These are phyloP conservation scores for Diaporthe aspalathi DNA, from an alignment of 2,329 filamentous ascomycete genomes.

Conservation along the genomic window DNA sequence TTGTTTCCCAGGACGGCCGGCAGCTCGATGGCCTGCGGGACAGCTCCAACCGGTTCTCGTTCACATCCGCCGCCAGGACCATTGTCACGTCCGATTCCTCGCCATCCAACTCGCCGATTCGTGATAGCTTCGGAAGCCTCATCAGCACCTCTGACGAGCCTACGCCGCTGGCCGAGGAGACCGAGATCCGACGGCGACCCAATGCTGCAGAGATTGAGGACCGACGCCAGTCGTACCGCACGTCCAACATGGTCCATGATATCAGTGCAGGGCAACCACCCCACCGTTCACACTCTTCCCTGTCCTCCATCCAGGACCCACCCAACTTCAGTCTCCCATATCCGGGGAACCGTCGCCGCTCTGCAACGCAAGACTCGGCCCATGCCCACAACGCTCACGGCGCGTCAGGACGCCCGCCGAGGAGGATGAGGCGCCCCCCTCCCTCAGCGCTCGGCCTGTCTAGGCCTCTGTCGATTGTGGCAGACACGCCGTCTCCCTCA, in stretches of 20 bases:
- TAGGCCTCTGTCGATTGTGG: slow-evolving; percentile 65
- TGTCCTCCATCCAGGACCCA: slow-evolving; percentile 46
- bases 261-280: slow-evolving; percentile 43
- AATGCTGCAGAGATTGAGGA: slow-evolving; percentile 64
- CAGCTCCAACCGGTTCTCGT: slow-evolving; percentile 67
- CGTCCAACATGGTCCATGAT: slow-evolving; percentile 57
- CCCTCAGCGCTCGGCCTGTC: slow-evolving; percentile 61
- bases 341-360: slow-evolving; percentile 44
- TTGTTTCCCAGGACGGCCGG: slow-evolving; percentile 68
- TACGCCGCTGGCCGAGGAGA: slow-evolving; percentile 37
- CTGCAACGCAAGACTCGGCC: slow-evolving; percentile 36
- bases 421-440: slow-evolving; percentile 50
- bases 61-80: slow-evolving; percentile 70
- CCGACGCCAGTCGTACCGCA: slow-evolving; percentile 64
- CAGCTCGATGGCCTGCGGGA: slow-evolving; percentile 69
- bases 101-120: slow-evolving; percentile 66
- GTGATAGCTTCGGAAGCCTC: slow-evolving; percentile 61
- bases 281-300: slow-evolving; percentile 34
- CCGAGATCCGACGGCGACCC: slow-evolving; percentile 58
- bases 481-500: slow-evolving; percentile 63
- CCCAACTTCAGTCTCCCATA: slow-evolving; percentile 68
- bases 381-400: slow-evolving; percentile 19
- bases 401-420: slow-evolving; percentile 39
- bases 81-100: slow-evolving; percentile 71
- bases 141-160: slow-evolving; percentile 46